Base-by-base conservation (phyloP, 1,284 basidiomycete species). In the Ustilago curta region DNA sequence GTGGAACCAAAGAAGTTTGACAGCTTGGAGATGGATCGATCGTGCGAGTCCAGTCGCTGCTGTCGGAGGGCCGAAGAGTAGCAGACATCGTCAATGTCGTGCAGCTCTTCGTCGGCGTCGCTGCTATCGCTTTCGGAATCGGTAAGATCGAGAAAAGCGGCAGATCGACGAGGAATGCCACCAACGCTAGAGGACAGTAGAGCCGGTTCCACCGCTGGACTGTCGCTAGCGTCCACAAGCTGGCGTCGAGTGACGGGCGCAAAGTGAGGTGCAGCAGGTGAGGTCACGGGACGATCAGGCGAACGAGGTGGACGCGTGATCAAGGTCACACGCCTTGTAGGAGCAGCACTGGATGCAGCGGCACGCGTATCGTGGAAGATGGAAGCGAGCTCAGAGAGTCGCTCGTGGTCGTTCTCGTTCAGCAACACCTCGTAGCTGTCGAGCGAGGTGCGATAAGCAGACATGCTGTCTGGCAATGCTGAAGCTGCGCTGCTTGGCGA, bases 1-100 rank as follows among this genome's bases (percentile, higher is more conserved):
- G 71, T 69, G 7, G 71, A 74, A n/a, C 71, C 71, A 39, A 74
- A 74, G 23, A 74, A 69, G 31, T 49, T 69, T 32, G 61, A 65
- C 37, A 74, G 48, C 40, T 74, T 74, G 29, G 61, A 65, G 48
- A 74, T 58, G 44, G 71, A 74, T 8, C 66, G 57, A 31, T 74
- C 66, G 45, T 55, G 60, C 29, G 52, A 51, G 8, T 54, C 50
- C 4, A 58, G 29, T 8, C 49, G 25, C 32, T 42, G 57, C 29
- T 54, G 59, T 31, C 55, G 59, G 4, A 58, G 54, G 16, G 59
- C 43, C 2, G 50, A 40, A 37, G 45, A 29, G 42, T 42, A 57
- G 59, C 40, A 56, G 16, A 31, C 29, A 2, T 51, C 37, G 43
- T 57, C 53, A 29, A 40, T 42, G 18, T 56, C 42, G 52, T 48